Evolutionary conservation across 1,284 basidiomycete species (phyloP), one percentile per base, ranked within the genome.

Genomic region (Ustilago loliicola): DNA sequence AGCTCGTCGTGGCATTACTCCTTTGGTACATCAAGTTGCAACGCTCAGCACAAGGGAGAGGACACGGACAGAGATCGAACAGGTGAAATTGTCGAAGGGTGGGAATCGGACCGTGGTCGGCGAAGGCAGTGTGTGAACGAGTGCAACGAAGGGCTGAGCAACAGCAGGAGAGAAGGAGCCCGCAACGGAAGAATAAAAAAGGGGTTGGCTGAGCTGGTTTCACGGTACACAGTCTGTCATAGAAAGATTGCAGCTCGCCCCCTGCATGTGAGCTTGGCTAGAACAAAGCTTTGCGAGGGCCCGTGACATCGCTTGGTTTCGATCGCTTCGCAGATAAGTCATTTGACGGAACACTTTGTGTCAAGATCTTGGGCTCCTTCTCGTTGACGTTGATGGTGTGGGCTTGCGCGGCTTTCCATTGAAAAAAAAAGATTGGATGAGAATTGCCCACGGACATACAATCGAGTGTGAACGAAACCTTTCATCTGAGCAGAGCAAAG

Each of bases 341-440:
- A 7, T 25, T 25, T 50, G 27, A 27, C n/a, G 2, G n/a, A 25
- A 7, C 25, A 15, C 48, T 25, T 50, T n/a, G n/a, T 8, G 50
- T 36, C 50, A 48, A 61, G 59, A 52, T 61, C 59, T 53, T 61
- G 34, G 58, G 58, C 58, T 40, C 48, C 27, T 21, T 50, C 11
- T 50, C 27, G 30, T 45, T 21, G n/a, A 11, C 17, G 25, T 47
- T 21, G 52, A 40, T 38, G 23, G 38, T n/a, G 30, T 36, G 32
- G 23, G 19, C 25, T 34, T 53, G 50, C 36, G 51, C 23, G 27
- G 23, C 23, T 6, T 29, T 3, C 25, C 5, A 48, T 10, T 21
- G 17, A 13, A 21, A n/a, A 47, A 23, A n/a, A 23, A 47, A 38
- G 36, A 2, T 47, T 23, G 3, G 45, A 47, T 47, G 13, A 25